phyloP scores from a whole-genome alignment of 2,329 filamentous ascomycete species.

The Ciborinia camelliae region DNA sequence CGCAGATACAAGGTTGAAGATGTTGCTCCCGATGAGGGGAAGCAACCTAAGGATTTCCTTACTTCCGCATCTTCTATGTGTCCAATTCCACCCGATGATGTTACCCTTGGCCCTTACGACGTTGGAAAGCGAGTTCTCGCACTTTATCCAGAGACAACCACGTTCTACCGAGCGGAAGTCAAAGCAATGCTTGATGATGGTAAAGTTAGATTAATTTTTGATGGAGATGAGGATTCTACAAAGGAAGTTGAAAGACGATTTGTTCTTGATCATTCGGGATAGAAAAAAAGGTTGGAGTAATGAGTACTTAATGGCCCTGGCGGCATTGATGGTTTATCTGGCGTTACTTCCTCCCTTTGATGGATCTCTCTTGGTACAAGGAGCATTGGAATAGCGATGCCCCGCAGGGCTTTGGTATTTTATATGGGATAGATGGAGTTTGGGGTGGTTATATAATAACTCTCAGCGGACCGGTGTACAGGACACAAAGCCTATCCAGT shows the following conservation, averaged over 20 bases:
- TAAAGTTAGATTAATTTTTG: slow-evolving; percentile 66
- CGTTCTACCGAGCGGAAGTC: slow-evolving; percentile 81
- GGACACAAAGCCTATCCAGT: neutral
- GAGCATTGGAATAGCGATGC: slow-evolving; percentile 18
- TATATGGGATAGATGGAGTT: slow-evolving; percentile 2
- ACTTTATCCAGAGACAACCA: slow-evolving; percentile 78
- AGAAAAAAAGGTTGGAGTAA: neutral
- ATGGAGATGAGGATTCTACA: slow-evolving; percentile 73
- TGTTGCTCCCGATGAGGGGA: slow-evolving; percentile 70
- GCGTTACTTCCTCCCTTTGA: neutral
- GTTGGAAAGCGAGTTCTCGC: slow-evolving; percentile 71
- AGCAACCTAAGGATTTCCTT: slow-evolving; percentile 61
- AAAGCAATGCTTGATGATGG: slow-evolving; percentile 58
- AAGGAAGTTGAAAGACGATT: slow-evolving; percentile 73
- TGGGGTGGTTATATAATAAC: neutral
- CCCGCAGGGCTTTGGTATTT: slow-evolving; percentile 1
- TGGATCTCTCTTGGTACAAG: slow-evolving; percentile 14
- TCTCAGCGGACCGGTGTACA: neutral
- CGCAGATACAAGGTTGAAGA: slow-evolving; percentile 77
- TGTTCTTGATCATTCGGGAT: slow-evolving; percentile 63
- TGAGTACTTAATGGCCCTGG: neutral
- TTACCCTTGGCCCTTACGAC: slow-evolving; percentile 58
- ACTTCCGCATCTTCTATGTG: slow-evolving; percentile 74
- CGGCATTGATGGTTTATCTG: neutral
- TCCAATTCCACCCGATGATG: slow-evolving; percentile 61